Percentiles rank a stretch among this genome's conserved stretches.
Conservation (phyloP, 805 yeast species). For the Barnettozyma vustinii region DNA sequence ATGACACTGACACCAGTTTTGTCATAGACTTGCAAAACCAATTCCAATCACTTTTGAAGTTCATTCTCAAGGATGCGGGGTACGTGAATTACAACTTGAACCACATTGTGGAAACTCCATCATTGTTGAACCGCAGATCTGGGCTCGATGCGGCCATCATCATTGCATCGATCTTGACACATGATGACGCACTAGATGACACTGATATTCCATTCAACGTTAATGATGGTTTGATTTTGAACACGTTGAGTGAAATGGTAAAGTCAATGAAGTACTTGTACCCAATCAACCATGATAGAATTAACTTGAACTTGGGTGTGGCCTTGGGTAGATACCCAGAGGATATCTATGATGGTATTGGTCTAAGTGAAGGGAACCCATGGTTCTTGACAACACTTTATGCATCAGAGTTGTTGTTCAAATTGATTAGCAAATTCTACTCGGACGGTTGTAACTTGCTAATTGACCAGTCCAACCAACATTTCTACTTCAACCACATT, state of each 20-base stretch:
- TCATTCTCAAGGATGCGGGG: slow-evolving; percentile 28
- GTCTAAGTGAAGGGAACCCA: slow-evolving; percentile 78
- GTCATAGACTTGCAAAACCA: slow-evolving; percentile 17
- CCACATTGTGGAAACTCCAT: slow-evolving; percentile 69
- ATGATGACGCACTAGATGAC: slow-evolving; percentile 39
- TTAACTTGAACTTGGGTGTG: slow-evolving; percentile 40
- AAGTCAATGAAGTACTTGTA: slow-evolving; percentile 67
- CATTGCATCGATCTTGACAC: slow-evolving; percentile 36
- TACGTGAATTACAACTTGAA: slow-evolving; percentile 37
- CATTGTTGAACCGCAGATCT: slow-evolving; percentile 39
- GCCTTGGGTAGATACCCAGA: slow-evolving; percentile 93
- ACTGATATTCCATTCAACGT: slow-evolving; percentile 53
- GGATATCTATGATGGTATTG: slow-evolving; percentile 77
- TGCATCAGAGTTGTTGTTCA: slow-evolving; percentile 60
- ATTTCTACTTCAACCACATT: slow-evolving; percentile 29
- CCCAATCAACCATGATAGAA: slow-evolving; percentile 60
- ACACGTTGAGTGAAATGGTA: slow-evolving; percentile 58
- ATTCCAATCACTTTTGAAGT: slow-evolving; percentile 21
- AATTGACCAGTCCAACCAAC: slow-evolving; percentile 28
- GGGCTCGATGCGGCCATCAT: slow-evolving; percentile 81
- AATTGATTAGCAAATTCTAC: slow-evolving; percentile 42
- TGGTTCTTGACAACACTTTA: slow-evolving; percentile 82
- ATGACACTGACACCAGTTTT: slow-evolving; percentile 26
- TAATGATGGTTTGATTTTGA: slow-evolving; percentile 49
- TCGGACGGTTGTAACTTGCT: slow-evolving; percentile 37